These are phyloP conservation scores for Blastocystis sp. DNA, from an alignment of 352 stramenopile genomes.

Conservation along the genomic window DNA sequence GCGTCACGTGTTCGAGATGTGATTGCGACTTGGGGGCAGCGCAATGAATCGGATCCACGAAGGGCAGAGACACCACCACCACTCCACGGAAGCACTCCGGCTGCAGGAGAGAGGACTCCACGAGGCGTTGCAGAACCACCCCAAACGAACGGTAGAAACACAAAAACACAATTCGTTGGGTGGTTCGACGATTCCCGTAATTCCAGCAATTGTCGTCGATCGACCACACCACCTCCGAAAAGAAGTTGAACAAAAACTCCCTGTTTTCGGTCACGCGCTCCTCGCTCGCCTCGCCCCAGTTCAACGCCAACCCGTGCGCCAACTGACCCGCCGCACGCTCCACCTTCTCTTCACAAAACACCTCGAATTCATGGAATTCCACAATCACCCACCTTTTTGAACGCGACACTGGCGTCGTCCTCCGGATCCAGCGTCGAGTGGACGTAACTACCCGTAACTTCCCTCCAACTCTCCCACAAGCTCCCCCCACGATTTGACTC, in stretches of 20 bases:
- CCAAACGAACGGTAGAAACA: slow-evolving; percentile 23
- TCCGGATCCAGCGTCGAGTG: not conserved
- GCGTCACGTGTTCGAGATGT: not conserved
- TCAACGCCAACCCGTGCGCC: slow-evolving; percentile 3
- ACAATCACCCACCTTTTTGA: slow-evolving; percentile 1
- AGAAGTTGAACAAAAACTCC: slow-evolving; percentile 37
- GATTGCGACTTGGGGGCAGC: not conserved
- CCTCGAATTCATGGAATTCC: not conserved
- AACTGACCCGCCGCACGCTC: not conserved
- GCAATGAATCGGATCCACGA: slow-evolving; percentile 2
- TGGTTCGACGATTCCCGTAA: not conserved
- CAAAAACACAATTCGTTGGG: slow-evolving; percentile 11
- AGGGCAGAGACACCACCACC: not conserved
- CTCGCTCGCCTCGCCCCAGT: not conserved
- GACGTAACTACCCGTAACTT: slow-evolving; percentile 14
- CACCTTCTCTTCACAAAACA: not conserved
- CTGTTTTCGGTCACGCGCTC: slow-evolving; percentile 11
- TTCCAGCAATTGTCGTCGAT: not conserved
- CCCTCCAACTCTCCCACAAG: not conserved
- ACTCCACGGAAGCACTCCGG: not conserved
- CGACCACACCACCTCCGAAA: slow-evolving; percentile 40
- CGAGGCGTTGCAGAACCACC: not conserved
- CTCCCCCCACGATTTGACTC: no score
- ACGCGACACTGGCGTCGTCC: not conserved
- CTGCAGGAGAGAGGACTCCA: slow-evolving; percentile 8